A percentile compares a stretch with the other conserved stretches of the same genome.
These are phyloP conservation scores for Emergomyces orientalis DNA, from an alignment of 2,329 filamentous ascomycete species.

Conservation along the genomic window DNA sequence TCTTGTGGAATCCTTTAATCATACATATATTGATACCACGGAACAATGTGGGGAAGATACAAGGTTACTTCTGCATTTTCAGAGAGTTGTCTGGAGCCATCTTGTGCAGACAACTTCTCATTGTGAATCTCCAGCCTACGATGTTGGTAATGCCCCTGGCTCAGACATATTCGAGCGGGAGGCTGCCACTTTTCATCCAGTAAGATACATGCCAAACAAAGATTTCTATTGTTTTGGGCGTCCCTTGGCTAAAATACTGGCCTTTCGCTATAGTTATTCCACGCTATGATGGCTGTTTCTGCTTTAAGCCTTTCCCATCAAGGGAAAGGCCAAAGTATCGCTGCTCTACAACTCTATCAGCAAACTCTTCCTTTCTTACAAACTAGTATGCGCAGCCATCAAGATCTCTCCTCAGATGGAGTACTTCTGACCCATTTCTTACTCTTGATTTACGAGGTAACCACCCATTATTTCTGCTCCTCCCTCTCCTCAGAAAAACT, in stretches of 20 bases:
- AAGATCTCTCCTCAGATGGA: slow-evolving; percentile 49
- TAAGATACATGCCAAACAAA: slow-evolving; percentile 26
- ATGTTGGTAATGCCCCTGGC: slow-evolving; percentile 23
- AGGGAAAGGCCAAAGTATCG: slow-evolving; percentile 38
- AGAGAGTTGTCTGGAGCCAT: slow-evolving; percentile 35
- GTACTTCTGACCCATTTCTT: slow-evolving; percentile 49
- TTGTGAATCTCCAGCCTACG: slow-evolving; percentile 16
- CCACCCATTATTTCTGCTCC: background rate
- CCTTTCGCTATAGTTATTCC: slow-evolving; percentile 38
- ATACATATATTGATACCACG: slow-evolving; percentile 16
- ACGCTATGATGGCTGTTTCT: slow-evolving; percentile 51
- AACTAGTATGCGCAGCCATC: slow-evolving; percentile 34
- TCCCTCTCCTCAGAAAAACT: background rate
- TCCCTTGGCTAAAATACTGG: background rate
- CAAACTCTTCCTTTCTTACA: slow-evolving; percentile 44
- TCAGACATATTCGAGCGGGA: slow-evolving; percentile 40
- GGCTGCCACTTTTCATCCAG: slow-evolving; percentile 43
- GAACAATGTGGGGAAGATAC: slow-evolving; percentile 25
- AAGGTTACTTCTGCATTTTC: slow-evolving; percentile 32
- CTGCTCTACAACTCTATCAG: slow-evolving; percentile 47
- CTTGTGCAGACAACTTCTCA: slow-evolving; percentile 26
- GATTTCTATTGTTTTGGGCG: background rate
- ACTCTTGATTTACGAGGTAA: slow-evolving; percentile 48
- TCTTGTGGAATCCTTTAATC: slow-evolving; percentile 15
- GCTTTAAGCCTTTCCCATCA: slow-evolving; percentile 44